Evolutionary conservation across 202 grass and related monocot genomes (phyloP).

Genomic region (Setaria viridis): DNA sequence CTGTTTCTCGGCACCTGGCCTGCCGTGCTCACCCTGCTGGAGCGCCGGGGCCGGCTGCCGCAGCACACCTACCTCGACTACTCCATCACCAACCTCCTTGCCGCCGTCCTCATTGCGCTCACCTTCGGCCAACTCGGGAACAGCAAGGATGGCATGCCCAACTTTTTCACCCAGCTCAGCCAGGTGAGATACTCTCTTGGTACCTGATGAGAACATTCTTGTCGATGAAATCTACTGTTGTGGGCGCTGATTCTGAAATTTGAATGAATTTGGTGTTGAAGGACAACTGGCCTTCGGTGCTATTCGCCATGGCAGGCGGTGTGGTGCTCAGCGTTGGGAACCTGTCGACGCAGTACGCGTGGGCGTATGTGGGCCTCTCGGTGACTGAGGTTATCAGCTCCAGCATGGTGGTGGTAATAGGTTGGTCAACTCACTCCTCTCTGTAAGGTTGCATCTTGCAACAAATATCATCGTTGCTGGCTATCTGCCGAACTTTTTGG

Average conservation of each 20-base stretch:
- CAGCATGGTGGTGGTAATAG: constrained; percentile 93
- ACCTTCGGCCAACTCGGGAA: constrained; percentile 83
- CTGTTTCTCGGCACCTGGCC: constrained; percentile 92
- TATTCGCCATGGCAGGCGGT: constrained; percentile 94
- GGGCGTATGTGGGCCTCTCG: constrained; percentile 95
- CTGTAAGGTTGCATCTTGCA: not conserved
- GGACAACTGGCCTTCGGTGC: constrained; percentile 90
- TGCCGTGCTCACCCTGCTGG: constrained; percentile 81
- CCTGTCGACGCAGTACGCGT: constrained; percentile 91
- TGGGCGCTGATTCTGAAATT: not conserved
- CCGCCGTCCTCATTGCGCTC: constrained; percentile 77
- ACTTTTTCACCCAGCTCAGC: constrained; percentile 89
- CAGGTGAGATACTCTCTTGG: constrained; percentile 55
- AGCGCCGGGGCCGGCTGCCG: constrained; percentile 82
- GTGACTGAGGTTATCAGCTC: constrained; percentile 92
- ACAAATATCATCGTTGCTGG: not conserved
- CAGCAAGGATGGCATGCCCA: constrained; percentile 64
- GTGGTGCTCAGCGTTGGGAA: constrained; percentile 91
- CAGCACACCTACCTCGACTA: constrained; percentile 98
- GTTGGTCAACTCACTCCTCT: constrained; percentile 42
- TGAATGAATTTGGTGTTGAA: constrained; percentile 45
- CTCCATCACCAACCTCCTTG: constrained; percentile 86
- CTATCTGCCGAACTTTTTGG: not conserved
- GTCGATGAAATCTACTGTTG: fast-evolving
- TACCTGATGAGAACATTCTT: not conserved